Conservation (phyloP, 495 filamentous ascomycete species). For the Pseudevernia furfuracea region DNA sequence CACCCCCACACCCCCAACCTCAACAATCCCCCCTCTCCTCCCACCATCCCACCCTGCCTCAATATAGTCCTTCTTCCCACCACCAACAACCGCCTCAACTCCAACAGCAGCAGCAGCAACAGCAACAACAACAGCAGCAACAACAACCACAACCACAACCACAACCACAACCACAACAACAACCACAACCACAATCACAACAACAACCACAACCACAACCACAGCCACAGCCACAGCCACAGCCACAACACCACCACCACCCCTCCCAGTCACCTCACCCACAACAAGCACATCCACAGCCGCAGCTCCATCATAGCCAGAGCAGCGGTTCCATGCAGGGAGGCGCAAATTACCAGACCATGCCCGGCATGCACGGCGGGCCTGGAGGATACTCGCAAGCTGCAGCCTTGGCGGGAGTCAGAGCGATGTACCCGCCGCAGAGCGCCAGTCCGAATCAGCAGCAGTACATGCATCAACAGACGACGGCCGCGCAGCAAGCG, state of each 20-base stretch:
- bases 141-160: constrained; percentile 37
- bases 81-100: constrained; percentile 32
- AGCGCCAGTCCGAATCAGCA: constrained; percentile 46
- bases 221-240: constrained; percentile 30
- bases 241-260: constrained; percentile 38
- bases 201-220: constrained; percentile 46
- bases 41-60: constrained; percentile 40
- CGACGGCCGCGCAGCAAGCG: constrained; percentile 38
- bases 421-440: constrained; percentile 22
- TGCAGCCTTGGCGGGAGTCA: constrained; percentile 11
- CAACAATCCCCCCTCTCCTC: constrained; percentile 43
- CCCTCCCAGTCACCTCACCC: constrained; percentile 31
- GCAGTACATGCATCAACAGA: constrained; percentile 43
- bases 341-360: constrained; percentile 50
- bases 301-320: constrained; percentile 45
- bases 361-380: constrained; percentile 51
- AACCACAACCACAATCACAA: constrained; percentile 43
- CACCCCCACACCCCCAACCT: constrained; percentile 42
- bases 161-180: constrained; percentile 30
- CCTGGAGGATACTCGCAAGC: constrained; percentile 35
- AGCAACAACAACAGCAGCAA: constrained; percentile 37
- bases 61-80: constrained; percentile 43
- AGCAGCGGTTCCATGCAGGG: constrained; percentile 54
- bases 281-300: constrained; percentile 45
- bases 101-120: constrained; percentile 38